Base-by-base conservation (phyloP, 139 green algal genomes). In the Deuterostichococcus epilithicus region DNA sequence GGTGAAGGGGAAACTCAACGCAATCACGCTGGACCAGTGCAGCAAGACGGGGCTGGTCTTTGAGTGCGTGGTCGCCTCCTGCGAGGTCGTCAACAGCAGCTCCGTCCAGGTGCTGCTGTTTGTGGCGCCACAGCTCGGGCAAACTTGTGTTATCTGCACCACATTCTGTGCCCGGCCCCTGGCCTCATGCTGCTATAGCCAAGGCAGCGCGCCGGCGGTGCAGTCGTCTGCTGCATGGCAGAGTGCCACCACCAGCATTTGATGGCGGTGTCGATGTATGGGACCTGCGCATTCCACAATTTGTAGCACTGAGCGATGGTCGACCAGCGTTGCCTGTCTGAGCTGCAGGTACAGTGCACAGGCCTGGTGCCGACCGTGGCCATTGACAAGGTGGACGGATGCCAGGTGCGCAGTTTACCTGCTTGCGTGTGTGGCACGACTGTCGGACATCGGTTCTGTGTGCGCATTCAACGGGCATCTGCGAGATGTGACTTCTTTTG, bases 21-120 rank as follows among this genome's bases (percentile, higher is more conserved):
- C 91, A 65, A 93, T 98, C 80, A 92, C 86, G 5, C n/a, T 98
- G n/a, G 95, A 98, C 85, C 83, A 80, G 35, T 98, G 95, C 90
- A 82, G 68, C 34, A 84, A 87, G 42, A 86, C 77, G 5, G 95
- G 88, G 2, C 38, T 98, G n/a, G 78, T 98, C 33, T 97, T 97
- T 76, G 82, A 93, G 22, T 70, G 91, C 47, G 85, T 96, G 23
- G 87, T 98, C 63, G 83, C 93, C 30, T 78, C 80, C 1, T 87
- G 80, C 36, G 95, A 99, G 84, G 69, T 96, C 18, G 88, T 99
- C 78, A 99, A 99, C 84, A 93, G 90, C 85, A 76, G 1, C 23
- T 81, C 74, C 60, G 67, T 96, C 68, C 84, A 98, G 88, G 52
- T 63, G 10, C 8, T n/a, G n/a, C n/a, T n/a, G n/a, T n/a, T n/a